Evolutionary conservation across 345 rosid species (phyloP).

Genomic region (Gynandropsis gynandra): DNA sequence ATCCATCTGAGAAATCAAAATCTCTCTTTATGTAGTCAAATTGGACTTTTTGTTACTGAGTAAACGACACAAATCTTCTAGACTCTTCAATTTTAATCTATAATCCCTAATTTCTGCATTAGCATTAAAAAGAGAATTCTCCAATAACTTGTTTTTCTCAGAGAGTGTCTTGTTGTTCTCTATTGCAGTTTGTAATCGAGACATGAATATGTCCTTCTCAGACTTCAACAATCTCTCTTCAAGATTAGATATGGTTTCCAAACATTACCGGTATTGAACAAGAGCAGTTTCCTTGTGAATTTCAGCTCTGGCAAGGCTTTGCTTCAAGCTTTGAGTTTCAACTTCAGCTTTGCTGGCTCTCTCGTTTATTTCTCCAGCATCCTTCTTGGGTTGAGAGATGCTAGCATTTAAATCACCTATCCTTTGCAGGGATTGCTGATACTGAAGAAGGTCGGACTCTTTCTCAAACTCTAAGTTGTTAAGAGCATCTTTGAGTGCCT

Average conservation of each 20-base stretch:
- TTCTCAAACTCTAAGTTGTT: slow-evolving; percentile 52
- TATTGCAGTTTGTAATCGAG: slow-evolving; percentile 46
- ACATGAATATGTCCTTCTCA: slow-evolving; percentile 49
- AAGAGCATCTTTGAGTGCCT: slow-evolving; percentile 55
- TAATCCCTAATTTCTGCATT: too few species aligned
- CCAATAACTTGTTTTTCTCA: slow-evolving; percentile 58
- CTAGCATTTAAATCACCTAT: slow-evolving; percentile 49
- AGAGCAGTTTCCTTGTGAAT: slow-evolving; percentile 62
- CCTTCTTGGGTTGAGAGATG: slow-evolving; percentile 44
- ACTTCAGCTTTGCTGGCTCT: slow-evolving; percentile 57
- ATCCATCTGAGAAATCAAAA: slow-evolving; percentile 48
- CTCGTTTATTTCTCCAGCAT: slow-evolving; percentile 52
- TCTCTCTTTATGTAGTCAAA: slow-evolving; percentile 42
- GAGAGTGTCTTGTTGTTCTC: slow-evolving; percentile 49
- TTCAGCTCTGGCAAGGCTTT: slow-evolving; percentile 46
- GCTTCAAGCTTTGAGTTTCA: slow-evolving; percentile 46
- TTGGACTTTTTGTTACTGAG: slow-evolving; percentile 59
- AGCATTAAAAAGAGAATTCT: too few species aligned
- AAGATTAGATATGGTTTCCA: slow-evolving; percentile 50
- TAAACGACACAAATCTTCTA: too few species aligned
- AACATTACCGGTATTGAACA: slow-evolving; percentile 42
- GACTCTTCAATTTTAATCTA: too few species aligned
- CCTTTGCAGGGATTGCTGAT: slow-evolving; percentile 65
- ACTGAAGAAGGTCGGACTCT: slow-evolving; percentile 52
- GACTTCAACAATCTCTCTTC: slow-evolving; percentile 51